A percentile compares a stretch with the other conserved stretches of the same genome.
phyloP scores from a whole-genome alignment of 2,329 filamentous ascomycete species.

The Dryadomyces sulphureus region DNA sequence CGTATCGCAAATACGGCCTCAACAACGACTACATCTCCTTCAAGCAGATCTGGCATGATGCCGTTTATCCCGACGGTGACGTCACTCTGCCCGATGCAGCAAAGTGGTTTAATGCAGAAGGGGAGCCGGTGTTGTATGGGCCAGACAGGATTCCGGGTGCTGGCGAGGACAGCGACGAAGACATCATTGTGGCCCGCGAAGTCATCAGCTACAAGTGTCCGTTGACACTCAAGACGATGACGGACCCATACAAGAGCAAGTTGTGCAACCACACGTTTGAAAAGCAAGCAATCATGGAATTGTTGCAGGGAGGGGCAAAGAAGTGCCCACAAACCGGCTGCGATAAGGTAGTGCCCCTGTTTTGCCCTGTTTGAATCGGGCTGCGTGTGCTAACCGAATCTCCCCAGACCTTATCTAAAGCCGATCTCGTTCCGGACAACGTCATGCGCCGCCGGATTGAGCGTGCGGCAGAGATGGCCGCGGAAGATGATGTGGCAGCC shows the following conservation, averaged over 20 bases:
- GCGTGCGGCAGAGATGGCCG: constrained; percentile 31
- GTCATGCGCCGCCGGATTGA: constrained; percentile 42
- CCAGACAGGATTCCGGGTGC: constrained; percentile 21
- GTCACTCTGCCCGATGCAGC: constrained; percentile 36
- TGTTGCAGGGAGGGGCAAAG: constrained; percentile 19
- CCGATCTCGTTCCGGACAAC: constrained; percentile 42
- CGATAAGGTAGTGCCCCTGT: constrained; percentile 28
- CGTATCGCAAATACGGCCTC: constrained; percentile 33
- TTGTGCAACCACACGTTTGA: constrained; percentile 64
- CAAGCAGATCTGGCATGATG: constrained; percentile 42
- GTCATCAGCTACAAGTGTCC: constrained; percentile 55
- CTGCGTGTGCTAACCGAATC: not conserved
- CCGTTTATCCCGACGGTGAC: constrained; percentile 30
- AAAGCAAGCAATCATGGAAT: constrained; percentile 45
- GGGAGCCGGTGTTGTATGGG: constrained; percentile 19
- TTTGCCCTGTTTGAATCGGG: not conserved
- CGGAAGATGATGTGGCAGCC: constrained; percentile 23
- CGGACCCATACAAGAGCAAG: constrained; percentile 49
- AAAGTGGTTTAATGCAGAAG: constrained; percentile 36
- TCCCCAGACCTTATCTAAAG: constrained; percentile 29
- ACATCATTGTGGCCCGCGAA: constrained; percentile 51
- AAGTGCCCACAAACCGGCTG: constrained; percentile 56
- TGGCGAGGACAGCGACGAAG: constrained; percentile 52
- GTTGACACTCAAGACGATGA: constrained; percentile 48
- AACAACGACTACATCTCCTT: constrained; percentile 47